Base-by-base conservation (phyloP, 169 alveolate genomes). In the Cardiosporidium cionae region DNA sequence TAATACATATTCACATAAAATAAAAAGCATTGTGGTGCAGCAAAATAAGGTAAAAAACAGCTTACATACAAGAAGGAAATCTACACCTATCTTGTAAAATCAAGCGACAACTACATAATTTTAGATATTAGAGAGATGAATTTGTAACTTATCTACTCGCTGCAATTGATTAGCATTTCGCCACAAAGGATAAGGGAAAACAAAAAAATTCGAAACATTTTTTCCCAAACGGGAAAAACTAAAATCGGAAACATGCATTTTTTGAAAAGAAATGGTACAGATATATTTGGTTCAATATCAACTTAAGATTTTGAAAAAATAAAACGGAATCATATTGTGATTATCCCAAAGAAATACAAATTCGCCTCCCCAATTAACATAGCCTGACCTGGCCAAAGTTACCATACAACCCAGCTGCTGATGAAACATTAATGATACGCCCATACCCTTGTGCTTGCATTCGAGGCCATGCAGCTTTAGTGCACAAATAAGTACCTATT, bases 401-500 rank as follows among this genome's bases (percentile, higher is more conserved):
- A 32, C 91, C 91, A 65, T 83, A 86, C 7, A 86, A 77, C 1
- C 89, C 91, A 0, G 90, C 79, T 0, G 90, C 89, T 65, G 86
- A 68, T 7, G 91, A 52, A 16, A 90, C 86, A 76, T 89, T 91
- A 76, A 92, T 85, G 66, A 93, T 84, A 52, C 94, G 88, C 69
- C 97, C 97, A 80, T 68, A 87, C 5, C 79, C 72, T 65, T 89
- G 88, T 79, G 89, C 78, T 82, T 87, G 86, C 93, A 90, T 87
- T 52, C 83, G 75, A 31, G 88, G 79, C 97, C 97, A 92, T 0
- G 93, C 97, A 7, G 97, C 97, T 66, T 86, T 89, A 27, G 92
- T 81, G 71, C 88, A 87, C 22, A 87, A 70, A 82, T 58, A 92
- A 25, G 94, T 85, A 22, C 96, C 96, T 44, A n/a, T 44, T 44